phyloP scores from a whole-genome alignment of 2,329 filamentous ascomycete species.

The Epichloe brachyelytri region DNA sequence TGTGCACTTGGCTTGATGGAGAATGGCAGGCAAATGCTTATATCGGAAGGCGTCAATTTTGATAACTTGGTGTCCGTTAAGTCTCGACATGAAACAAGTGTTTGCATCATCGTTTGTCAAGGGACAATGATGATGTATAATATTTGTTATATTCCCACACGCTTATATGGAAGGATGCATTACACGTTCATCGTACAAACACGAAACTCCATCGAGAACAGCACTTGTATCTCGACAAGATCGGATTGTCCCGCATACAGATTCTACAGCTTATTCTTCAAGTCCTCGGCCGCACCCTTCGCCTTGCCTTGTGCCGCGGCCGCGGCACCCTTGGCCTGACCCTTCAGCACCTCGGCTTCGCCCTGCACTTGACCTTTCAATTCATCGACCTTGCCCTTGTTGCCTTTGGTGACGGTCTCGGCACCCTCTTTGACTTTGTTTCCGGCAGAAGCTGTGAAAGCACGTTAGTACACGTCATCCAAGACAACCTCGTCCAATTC shows the following conservation, averaged over 20 bases:
- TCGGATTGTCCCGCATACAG: background rate
- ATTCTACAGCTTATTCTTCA: slow-evolving; percentile 10
- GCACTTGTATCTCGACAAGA: background rate
- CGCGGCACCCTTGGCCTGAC: slow-evolving; percentile 25
- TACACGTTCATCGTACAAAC: background rate
- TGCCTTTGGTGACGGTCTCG: slow-evolving; percentile 20
- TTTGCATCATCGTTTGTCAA: background rate
- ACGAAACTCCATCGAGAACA: background rate
- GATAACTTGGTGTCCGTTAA: no score
- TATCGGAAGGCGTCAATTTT: no score
- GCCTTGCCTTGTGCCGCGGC: slow-evolving; percentile 25
- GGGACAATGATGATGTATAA: background rate
- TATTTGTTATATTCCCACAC: background rate
- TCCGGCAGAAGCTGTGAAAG: slow-evolving; percentile 21
- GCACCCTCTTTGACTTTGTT: slow-evolving; percentile 34
- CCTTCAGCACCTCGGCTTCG: slow-evolving; percentile 19
- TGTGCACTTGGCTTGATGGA: slow-evolving; percentile 7
- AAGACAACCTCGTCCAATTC: no score
- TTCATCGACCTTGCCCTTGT: slow-evolving; percentile 23
- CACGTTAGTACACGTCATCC: no score
- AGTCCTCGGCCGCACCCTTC: slow-evolving; percentile 25
- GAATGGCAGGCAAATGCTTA: no score
- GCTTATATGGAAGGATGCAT: background rate
- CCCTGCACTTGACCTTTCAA: slow-evolving; percentile 21
- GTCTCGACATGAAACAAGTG: no score